These are phyloP conservation scores for Trypanosoma melophagium DNA, from an alignment of 208 protist genomes.

Conservation along the genomic window DNA sequence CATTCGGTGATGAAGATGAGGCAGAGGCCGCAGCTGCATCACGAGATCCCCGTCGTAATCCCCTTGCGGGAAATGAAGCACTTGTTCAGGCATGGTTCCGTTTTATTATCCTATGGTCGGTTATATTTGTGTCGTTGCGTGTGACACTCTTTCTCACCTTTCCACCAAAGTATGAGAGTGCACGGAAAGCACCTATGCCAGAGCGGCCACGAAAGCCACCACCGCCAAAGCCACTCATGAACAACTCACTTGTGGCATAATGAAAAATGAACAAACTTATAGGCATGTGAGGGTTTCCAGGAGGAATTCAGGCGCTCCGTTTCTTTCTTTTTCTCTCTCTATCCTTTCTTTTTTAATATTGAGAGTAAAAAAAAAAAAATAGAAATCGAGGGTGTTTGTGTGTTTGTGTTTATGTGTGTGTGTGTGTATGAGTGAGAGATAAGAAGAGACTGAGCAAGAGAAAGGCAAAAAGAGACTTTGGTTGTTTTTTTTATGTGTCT, in stretches of 20 bases:
- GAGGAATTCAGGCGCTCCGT: too few relatives aligned
- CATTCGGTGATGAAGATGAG: conserved; percentile 82
- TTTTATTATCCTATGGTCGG: conserved; percentile 85
- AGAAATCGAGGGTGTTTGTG: too few relatives aligned
- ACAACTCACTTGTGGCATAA: conserved; percentile 36
- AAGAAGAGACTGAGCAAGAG: too few relatives aligned
- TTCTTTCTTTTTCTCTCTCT: too few relatives aligned
- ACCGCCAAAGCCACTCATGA: conserved; percentile 68
- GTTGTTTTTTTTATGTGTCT: too few relatives aligned
- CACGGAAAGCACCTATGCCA: conserved; percentile 34
- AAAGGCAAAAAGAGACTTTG: too few relatives aligned
- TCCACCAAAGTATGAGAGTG: conserved; percentile 77
- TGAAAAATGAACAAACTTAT: neutral
- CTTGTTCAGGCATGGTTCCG: conserved; percentile 86
- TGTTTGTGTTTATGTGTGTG: too few relatives aligned
- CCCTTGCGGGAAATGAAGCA: conserved; percentile 77
- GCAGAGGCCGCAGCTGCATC: conserved; percentile 27
- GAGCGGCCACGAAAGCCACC: conserved; percentile 62
- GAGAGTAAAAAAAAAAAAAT: too few relatives aligned
- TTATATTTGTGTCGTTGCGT: conserved; percentile 68
- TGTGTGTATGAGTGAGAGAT: too few relatives aligned
- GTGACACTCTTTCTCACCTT: conserved; percentile 75
- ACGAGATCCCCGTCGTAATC: conserved; percentile 74
- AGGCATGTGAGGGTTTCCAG: neutral
- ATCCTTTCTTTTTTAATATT: too few relatives aligned